These are phyloP conservation scores for Pseudozyma sp. DNA, from an alignment of 1,284 basidiomycete genomes.

Conservation along the genomic window DNA sequence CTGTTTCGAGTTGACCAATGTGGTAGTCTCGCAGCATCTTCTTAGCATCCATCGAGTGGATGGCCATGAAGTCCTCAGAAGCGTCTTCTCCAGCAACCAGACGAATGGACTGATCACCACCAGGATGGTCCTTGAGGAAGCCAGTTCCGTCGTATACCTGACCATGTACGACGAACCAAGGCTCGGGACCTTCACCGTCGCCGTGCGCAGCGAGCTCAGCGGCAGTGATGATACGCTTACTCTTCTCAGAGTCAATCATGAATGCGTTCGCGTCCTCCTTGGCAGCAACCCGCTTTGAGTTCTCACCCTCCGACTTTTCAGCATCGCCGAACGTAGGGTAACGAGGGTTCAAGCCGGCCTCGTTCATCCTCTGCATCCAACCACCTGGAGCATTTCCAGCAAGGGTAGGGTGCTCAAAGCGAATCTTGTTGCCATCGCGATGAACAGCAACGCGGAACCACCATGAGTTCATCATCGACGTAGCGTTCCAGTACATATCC, in stretches of 20 bases:
- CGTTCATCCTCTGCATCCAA: slow-evolving; percentile 77
- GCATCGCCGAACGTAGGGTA: slow-evolving; percentile 68
- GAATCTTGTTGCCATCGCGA: slow-evolving; percentile 69
- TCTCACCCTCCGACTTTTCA: neutral
- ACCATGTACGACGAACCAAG: slow-evolving; percentile 77
- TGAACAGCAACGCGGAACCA: slow-evolving; percentile 77
- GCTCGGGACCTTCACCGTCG: slow-evolving; percentile 69
- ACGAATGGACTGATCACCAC: slow-evolving; percentile 75
- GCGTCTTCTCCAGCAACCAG: slow-evolving; percentile 77
- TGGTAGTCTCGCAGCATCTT: slow-evolving; percentile 72
- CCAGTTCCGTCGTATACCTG: slow-evolving; percentile 74
- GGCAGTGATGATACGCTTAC: slow-evolving; percentile 72
- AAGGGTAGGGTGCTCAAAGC: slow-evolving; percentile 77
- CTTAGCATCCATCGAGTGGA: slow-evolving; percentile 74
- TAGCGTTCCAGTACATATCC: slow-evolving; percentile 73
- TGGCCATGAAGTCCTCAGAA: slow-evolving; percentile 76
- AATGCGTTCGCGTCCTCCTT: slow-evolving; percentile 50
- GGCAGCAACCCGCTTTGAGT: neutral
- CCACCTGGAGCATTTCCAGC: slow-evolving; percentile 74
- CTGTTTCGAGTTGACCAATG: slow-evolving; percentile 41
- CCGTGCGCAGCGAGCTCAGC: slow-evolving; percentile 73
- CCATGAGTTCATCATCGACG: slow-evolving; percentile 75
- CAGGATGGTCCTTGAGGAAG: slow-evolving; percentile 76
- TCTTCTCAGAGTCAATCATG: slow-evolving; percentile 54
- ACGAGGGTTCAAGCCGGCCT: slow-evolving; percentile 72